These are phyloP conservation scores for Globisporangium cederbergense DNA, from an alignment of 352 stramenopile genomes.

Conservation along the genomic window DNA sequence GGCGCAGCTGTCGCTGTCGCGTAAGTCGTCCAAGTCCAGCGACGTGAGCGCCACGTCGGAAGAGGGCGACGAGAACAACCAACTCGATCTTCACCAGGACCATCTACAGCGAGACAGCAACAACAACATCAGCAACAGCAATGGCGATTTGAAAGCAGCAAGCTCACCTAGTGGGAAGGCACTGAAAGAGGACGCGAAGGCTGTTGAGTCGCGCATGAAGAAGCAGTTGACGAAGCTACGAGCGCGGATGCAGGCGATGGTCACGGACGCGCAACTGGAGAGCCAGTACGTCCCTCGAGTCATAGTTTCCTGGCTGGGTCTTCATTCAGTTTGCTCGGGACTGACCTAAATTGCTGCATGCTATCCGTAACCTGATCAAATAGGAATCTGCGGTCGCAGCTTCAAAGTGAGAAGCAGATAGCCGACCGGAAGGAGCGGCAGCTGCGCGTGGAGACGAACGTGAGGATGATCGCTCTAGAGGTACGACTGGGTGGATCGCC, in stretches of 20 bases:
- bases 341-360: neutral
- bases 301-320: neutral
- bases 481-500: neutral
- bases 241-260: slow-evolving; percentile 51
- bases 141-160: slow-evolving; percentile 6
- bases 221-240: slow-evolving; percentile 45
- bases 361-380: neutral
- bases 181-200: slow-evolving; percentile 22
- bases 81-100: neutral
- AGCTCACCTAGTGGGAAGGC: slow-evolving; percentile 5
- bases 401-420: slow-evolving; percentile 34
- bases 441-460: slow-evolving; percentile 38
- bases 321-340: neutral
- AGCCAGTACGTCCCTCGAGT: slow-evolving; percentile 29
- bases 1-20: slow-evolving; percentile 8
- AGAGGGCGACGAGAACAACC: slow-evolving; percentile 4
- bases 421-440: slow-evolving; percentile 46
- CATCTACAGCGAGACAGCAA: slow-evolving; percentile 13
- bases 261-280: slow-evolving; percentile 42
- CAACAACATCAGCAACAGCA: neutral
- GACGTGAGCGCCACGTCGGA: slow-evolving; percentile 7
- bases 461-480: slow-evolving; percentile 41
- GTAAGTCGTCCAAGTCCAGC: slow-evolving; percentile 16
- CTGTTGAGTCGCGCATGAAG: slow-evolving; percentile 27
- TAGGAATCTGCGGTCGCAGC: slow-evolving; percentile 39